Evolutionary conservation across 371 early-diverging fungal species (phyloP), one percentile per base, ranked within the genome.

Genomic region (Basidiobolus meristosporus): DNA sequence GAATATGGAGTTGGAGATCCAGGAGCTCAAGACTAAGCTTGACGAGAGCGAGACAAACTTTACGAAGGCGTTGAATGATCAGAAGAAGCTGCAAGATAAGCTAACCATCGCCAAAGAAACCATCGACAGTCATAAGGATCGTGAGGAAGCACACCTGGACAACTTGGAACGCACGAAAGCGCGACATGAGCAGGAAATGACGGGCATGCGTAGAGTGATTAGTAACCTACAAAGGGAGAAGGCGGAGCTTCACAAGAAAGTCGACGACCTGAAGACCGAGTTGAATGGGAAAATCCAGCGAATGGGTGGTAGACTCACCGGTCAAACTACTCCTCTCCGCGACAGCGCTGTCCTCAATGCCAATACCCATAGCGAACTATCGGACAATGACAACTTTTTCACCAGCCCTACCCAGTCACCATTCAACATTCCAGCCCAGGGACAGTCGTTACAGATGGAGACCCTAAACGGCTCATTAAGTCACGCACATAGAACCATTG

Each of bases 101-200:
- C 56, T 75, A 5, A 46, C 59, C 20, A 44, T 51, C 0, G 54
- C 74, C 3, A 60, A 60, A n/a, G 53, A 73, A 40, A 73, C 74
- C 39, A 54, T 69, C 19, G 73, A 73, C 19, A 57, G 63, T 15
- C 59, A 77, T 29, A 68, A 70, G 22, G 75, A 69, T 40, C 56
- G 63, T 44, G 73, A 79, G 32, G 65, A 65, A 29, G 69, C 65
- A 44, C 52, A 73, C 3, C 54, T 56, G 4, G 46, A 51, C 1
- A 60, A 69, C 3, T 45, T 77, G 1, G 69, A 65, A 29, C 46
- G 59, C 17, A 53, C 65, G 39, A 77, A 77, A 32, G 47, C 56
- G 34, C 60, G 65, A 10, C 70, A 68, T 31, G 78, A 78, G 40
- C 75, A 77, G 39, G 78, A 81, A 16, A 63, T 74, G 57, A 40